Base-by-base conservation (phyloP, 352 stramenopile genomes). In the Phytophthora colocasiae region DNA sequence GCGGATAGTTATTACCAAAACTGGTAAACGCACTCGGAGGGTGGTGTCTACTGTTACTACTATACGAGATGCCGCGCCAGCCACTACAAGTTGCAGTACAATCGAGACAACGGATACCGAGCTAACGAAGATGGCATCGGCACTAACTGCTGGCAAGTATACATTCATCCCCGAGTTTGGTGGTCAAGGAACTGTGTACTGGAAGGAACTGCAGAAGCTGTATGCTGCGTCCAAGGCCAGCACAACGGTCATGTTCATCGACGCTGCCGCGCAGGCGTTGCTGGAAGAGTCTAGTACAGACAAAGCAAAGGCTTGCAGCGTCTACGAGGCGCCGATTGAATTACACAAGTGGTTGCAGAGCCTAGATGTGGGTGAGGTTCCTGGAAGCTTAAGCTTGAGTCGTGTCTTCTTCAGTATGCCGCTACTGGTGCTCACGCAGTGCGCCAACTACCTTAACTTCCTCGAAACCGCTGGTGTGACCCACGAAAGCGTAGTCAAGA, bases 331-430 rank as follows among this genome's bases (percentile, higher is more conserved):
- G 12, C 36, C 36, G 5, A 43, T 43, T 43, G 36, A 43, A 19
- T 8, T 43, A 12, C 3, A 8, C 12, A 43, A 17, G 15, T 43
- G 36, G 36, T 17, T 43, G 36, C 36, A 43, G 36, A 41, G 15
- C 12, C 11, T 41, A 17, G 11, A 41, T 4, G 11, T 43, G 5
- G 14, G 36, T 17, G 36, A n/a, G 12, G 36, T 17, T 11, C 36
- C 36, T 17, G 36, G 5, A 4, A 12, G 11, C 36, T 17, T 43
- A 11, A 31, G 27, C 0, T 4, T 31, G 27, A 31, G 27, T 31
- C 27, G 27, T 85, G 84, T 89, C 10, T 78, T 79, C 57, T 86
- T 88, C 51, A 96, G 87, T 63, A 96, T 94, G 74, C 75, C 89
- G 57, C 60, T 96, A 38, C 85, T 95, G 50, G 71, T 81, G 24